phyloP scores from a whole-genome alignment of 2,329 filamentous ascomycete species.

The Paraphoma sp. region DNA sequence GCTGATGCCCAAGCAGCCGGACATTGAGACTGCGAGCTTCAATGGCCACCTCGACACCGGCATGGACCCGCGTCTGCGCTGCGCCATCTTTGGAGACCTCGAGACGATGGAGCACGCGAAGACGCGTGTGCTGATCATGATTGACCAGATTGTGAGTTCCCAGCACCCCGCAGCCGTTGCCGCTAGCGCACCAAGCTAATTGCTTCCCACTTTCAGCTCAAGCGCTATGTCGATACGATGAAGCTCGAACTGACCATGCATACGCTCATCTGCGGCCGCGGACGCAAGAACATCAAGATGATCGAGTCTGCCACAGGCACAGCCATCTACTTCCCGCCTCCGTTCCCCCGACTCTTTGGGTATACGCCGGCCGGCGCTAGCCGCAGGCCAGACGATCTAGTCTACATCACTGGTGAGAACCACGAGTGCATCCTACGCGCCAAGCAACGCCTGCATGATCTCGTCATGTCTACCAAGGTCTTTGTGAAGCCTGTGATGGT shows the following conservation, averaged over 20 bases:
- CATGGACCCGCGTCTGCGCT: conserved; percentile 85
- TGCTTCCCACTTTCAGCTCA: conserved; percentile 60
- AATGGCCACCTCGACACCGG: conserved; percentile 78
- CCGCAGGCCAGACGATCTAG: conserved; percentile 83
- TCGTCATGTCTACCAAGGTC: conserved; percentile 77
- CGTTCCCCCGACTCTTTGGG: conserved; percentile 89
- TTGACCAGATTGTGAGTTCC: conserved; percentile 82
- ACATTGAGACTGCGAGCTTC: conserved; percentile 78
- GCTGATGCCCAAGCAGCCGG: conserved; percentile 84
- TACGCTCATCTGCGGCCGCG: conserved; percentile 89
- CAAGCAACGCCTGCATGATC: conserved; percentile 88
- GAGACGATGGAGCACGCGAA: conserved; percentile 97
- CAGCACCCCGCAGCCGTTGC: conserved; percentile 22
- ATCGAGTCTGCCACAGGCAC: conserved; percentile 96
- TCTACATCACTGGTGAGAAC: conserved; percentile 93
- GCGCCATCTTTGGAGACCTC: conserved; percentile 94
- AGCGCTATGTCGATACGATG: conserved; percentile 76
- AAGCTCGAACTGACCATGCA: conserved; percentile 88
- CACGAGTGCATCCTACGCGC: conserved; percentile 84
- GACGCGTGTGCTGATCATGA: conserved; percentile 93
- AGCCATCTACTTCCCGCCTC: conserved; percentile 96
- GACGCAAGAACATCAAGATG: conserved; percentile 95
- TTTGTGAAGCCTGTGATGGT: conserved; percentile 90
- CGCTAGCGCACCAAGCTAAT: conserved; percentile 46
- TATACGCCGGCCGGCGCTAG: conserved; percentile 85